phyloP scores from a whole-genome alignment of 345 rosid genomes.

The Rhodamnia rubescens region DNA sequence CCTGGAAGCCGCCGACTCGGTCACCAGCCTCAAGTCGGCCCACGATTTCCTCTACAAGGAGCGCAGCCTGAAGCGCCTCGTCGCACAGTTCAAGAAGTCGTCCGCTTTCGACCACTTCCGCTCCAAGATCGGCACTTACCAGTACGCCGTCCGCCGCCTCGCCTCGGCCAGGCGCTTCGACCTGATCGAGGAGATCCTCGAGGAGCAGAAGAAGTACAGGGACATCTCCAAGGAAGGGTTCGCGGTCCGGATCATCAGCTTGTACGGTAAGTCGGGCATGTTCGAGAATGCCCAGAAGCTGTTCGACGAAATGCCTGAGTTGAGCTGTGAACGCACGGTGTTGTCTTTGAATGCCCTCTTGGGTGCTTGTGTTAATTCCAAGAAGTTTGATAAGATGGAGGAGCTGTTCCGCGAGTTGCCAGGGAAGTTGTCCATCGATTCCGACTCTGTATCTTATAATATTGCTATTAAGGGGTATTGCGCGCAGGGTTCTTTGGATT shows the following conservation, averaged over 20 bases:
- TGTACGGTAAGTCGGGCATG: constrained; percentile 54
- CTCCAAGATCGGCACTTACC: constrained; percentile 29
- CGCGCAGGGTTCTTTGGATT: constrained; percentile 32
- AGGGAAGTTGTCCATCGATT: constrained; percentile 30
- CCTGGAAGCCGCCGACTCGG: background rate
- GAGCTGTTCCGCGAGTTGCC: constrained; percentile 33
- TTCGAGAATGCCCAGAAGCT: constrained; percentile 46
- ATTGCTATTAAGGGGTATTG: constrained; percentile 44
- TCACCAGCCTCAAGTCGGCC: constrained; percentile 12
- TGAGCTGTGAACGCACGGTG: constrained; percentile 44
- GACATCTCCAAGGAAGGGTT: constrained; percentile 54
- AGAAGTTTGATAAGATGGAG: constrained; percentile 33
- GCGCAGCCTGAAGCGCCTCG: constrained; percentile 41
- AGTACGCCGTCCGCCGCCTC: constrained; percentile 50
- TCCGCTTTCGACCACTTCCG: constrained; percentile 43
- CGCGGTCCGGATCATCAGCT: constrained; percentile 27
- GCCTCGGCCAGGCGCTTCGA: constrained; percentile 28
- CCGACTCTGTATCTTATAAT: constrained; percentile 43
- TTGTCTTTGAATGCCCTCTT: constrained; percentile 54
- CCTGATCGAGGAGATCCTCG: constrained; percentile 51
- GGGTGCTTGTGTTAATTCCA: constrained; percentile 42
- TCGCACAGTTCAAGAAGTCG: constrained; percentile 49
- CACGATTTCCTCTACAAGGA: constrained; percentile 27
- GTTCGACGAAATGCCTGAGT: constrained; percentile 69
- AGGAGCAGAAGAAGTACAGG: constrained; percentile 51